phyloP scores from a whole-genome alignment of 2,329 filamentous ascomycete species.

The Colletotrichum trifolii region DNA sequence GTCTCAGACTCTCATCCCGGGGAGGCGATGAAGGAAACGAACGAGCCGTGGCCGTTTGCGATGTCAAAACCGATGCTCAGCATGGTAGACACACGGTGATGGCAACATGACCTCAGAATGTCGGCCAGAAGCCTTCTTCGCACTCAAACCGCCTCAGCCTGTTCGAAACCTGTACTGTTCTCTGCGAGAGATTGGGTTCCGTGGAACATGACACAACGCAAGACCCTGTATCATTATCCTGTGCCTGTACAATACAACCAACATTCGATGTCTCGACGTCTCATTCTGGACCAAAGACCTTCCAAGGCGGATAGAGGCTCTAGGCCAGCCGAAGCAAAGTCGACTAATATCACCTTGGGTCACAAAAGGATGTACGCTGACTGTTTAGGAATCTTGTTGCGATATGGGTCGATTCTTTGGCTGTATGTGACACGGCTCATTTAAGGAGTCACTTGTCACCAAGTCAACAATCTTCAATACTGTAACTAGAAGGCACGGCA shows the following conservation, averaged over 20 bases:
- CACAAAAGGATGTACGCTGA: too few species aligned
- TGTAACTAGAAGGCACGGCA: too few species aligned
- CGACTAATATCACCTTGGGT: too few species aligned
- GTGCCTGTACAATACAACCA: slow-evolving; percentile 21
- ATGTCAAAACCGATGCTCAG: background rate
- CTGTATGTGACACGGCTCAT: background rate
- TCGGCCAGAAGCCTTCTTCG: too few species aligned
- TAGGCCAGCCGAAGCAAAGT: too few species aligned
- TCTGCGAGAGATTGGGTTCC: too few species aligned
- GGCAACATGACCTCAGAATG: background rate
- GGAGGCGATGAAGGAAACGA: background rate
- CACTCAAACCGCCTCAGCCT: too few species aligned
- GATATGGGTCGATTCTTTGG: background rate
- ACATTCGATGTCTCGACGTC: slow-evolving; percentile 11
- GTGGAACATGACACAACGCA: slow-evolving; percentile 12
- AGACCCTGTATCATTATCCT: slow-evolving; percentile 27
- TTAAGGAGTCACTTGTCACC: background rate
- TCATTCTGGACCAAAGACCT: background rate
- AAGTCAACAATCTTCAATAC: background rate
- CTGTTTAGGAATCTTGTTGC: too few species aligned
- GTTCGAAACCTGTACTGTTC: too few species aligned
- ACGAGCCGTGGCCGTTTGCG: background rate
- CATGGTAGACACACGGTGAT: background rate
- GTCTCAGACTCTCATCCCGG: slow-evolving; percentile 9
- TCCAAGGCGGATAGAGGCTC: too few species aligned